phyloP scores from a whole-genome alignment of 148 eudicot species.

The Rhododendron molle region DNA sequence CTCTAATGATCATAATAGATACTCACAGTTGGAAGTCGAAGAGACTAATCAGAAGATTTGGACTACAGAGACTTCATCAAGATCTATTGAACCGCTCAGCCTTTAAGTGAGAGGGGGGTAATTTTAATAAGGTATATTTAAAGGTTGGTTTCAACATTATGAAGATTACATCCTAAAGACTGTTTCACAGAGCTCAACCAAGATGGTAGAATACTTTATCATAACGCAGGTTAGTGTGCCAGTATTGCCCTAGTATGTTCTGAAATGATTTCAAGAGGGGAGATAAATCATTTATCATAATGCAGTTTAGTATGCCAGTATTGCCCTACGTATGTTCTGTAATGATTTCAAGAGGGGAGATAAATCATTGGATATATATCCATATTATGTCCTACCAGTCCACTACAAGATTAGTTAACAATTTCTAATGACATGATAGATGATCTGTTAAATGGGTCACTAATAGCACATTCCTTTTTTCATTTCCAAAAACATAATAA shows the following conservation, averaged over 20 bases:
- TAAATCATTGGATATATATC: neutral
- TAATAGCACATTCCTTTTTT: neutral
- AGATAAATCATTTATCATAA: neutral
- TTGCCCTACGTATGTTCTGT: neutral
- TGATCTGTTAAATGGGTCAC: neutral
- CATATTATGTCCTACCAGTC: neutral
- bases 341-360: neutral
- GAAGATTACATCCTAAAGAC: neutral
- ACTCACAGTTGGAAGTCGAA: too few relatives aligned
- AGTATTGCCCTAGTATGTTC: neutral
- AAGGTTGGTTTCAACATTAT: neutral
- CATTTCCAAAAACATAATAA: neutral
- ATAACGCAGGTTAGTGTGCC: neutral
- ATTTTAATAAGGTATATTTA: neutral
- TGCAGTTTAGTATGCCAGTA: neutral
- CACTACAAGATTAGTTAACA: neutral
- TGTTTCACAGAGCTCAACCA: neutral
- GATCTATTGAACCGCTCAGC: too few relatives aligned
- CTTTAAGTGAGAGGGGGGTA: neutral
- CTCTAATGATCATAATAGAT: too few relatives aligned
- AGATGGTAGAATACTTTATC: slow-evolving; percentile 1
- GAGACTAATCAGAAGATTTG: too few relatives aligned
- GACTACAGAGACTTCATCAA: too few relatives aligned
- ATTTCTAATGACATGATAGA: neutral
- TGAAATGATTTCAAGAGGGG: neutral